Base-by-base conservation (phyloP, 208 protist species). In the Acanthamoeba lenticulata region DNA sequence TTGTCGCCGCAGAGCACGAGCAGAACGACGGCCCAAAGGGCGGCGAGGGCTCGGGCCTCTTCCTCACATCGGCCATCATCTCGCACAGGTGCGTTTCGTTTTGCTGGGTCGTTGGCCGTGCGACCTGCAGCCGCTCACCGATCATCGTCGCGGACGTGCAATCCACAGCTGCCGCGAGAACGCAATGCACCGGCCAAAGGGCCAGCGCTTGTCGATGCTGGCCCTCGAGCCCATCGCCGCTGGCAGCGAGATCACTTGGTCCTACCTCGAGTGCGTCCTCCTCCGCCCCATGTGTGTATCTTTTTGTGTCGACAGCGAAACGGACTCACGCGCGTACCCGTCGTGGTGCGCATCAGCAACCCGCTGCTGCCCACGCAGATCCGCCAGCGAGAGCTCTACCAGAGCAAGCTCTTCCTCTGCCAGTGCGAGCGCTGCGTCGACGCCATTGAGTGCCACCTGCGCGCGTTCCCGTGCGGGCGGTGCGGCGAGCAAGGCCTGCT, bases 381-480 rank as follows among this genome's bases (percentile, higher is more conserved):
- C 21, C 38, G 74, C 1, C 74, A 85, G 32, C 74, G 74, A 36
- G 74, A 85, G 74, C 42, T 85, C 4, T 85, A 85, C 44, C 74
- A 85, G 74, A 85, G 42, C 44, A 85, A 85, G 44, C 40, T 85
- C 27, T 85, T 85, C 44, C n/a, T 85, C 42, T 85, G 74, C 19
- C 42, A 36, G 44, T 85, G 74, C 32, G 24, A 45, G 42, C 74
- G 74, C 21, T 85, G 74, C 44, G 5, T 79, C 7, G 67, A 44
- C 24, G 47, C 27, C 7, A 6, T n/a, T 55, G 74, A 85, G 44
- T 55, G 74, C 17, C 44, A 85, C 27, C 74, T 85, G 24, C 74
- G 74, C 19, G 74, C 74, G 3, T 85, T 85, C 44, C 42, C 42
- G n/a, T 85, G 74, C 42, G 29, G 32, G 38, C 2, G 27, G 21